A percentile compares a stretch with the other conserved stretches of the same genome.
Conservation (phyloP, 2,329 filamentous ascomycete genomes). For the Atkinsonella texensis region DNA sequence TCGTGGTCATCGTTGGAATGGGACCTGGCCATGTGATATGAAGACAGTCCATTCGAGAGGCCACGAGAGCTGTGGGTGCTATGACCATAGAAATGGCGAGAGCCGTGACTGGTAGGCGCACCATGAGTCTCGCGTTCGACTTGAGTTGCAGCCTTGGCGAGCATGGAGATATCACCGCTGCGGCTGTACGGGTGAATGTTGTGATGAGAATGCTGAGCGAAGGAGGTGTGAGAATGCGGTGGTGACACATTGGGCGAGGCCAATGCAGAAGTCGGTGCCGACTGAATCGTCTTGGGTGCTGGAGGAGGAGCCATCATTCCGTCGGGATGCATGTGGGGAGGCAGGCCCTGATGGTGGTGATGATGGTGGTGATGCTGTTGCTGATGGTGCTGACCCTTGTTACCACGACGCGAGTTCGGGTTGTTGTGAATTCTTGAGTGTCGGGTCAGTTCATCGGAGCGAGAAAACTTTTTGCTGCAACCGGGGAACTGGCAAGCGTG, state of each 20-base stretch:
- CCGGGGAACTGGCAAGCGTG: slow-evolving; percentile 92
- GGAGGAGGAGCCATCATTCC: slow-evolving; percentile 69
- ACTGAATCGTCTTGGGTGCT: slow-evolving; percentile 69
- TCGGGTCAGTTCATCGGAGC: slow-evolving; percentile 90
- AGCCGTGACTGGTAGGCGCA: slow-evolving; percentile 27
- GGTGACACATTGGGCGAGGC: slow-evolving; percentile 94
- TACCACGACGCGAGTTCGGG: slow-evolving; percentile 86
- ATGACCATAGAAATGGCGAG: slow-evolving; percentile 41
- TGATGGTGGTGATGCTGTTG: slow-evolving; percentile 21
- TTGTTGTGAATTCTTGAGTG: slow-evolving; percentile 99
- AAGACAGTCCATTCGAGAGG: slow-evolving; percentile 63
- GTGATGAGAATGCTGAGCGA: slow-evolving; percentile 37
- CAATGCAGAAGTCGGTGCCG: slow-evolving; percentile 74
- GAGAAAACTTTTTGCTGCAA: slow-evolving; percentile 93
- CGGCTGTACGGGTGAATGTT: slow-evolving; percentile 38
- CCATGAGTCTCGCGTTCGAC: slow-evolving; percentile 45
- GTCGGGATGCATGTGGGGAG: slow-evolving; percentile 37
- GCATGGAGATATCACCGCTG: slow-evolving; percentile 43
- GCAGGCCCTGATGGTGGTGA: slow-evolving; percentile 25
- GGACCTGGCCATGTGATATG: slow-evolving; percentile 90
- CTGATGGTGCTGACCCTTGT: slow-evolving; percentile 53
- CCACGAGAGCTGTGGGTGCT: slow-evolving; percentile 38
- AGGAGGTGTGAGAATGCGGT: slow-evolving; percentile 76
- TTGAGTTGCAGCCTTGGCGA: slow-evolving; percentile 49
- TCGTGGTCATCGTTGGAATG: slow-evolving; percentile 69